Percentiles rank a stretch among this genome's conserved stretches.
phyloP scores from a whole-genome alignment of 2,329 filamentous ascomycete genomes.

The Paecilomyces fulvus region DNA sequence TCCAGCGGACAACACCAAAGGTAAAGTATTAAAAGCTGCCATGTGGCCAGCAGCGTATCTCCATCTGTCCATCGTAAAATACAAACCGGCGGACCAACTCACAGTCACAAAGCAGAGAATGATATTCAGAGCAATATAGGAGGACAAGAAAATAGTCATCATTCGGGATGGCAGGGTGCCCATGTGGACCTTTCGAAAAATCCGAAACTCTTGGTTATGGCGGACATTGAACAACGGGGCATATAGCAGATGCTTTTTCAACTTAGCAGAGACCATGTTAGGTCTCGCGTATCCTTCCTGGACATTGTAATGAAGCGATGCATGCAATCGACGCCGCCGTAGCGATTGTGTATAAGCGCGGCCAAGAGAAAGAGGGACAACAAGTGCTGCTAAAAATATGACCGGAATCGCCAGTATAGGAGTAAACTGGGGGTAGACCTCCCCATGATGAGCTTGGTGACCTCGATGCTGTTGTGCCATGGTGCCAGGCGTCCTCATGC shows the following conservation, averaged over 20 bases:
- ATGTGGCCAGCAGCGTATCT: slow-evolving; percentile 77
- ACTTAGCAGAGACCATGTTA: slow-evolving; percentile 8
- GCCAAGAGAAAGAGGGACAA: slow-evolving; percentile 16
- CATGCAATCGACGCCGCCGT: slow-evolving; percentile 15
- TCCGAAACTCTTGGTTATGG: slow-evolving; percentile 63
- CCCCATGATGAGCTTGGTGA: neutral
- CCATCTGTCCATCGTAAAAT: slow-evolving; percentile 37
- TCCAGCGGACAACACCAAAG: slow-evolving; percentile 73
- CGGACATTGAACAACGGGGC: slow-evolving; percentile 63
- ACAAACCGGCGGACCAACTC: slow-evolving; percentile 23
- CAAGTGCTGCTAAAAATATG: slow-evolving; percentile 15
- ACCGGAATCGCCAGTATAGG: neutral
- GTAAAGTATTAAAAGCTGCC: slow-evolving; percentile 78
- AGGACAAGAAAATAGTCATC: slow-evolving; percentile 58
- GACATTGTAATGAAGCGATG: slow-evolving; percentile 11
- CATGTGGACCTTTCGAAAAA: slow-evolving; percentile 56
- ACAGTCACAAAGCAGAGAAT: slow-evolving; percentile 52
- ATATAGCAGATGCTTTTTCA: slow-evolving; percentile 37
- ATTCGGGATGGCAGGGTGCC: slow-evolving; percentile 67
- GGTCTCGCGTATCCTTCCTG: slow-evolving; percentile 14
- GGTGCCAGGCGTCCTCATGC: neutral
- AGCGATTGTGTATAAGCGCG: slow-evolving; percentile 14
- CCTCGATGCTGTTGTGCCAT: neutral
- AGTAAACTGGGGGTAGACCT: neutral
- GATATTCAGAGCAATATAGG: slow-evolving; percentile 61